phyloP scores from a whole-genome alignment of 1,284 basidiomycete species.

The Cryptococcus depauperatus region DNA sequence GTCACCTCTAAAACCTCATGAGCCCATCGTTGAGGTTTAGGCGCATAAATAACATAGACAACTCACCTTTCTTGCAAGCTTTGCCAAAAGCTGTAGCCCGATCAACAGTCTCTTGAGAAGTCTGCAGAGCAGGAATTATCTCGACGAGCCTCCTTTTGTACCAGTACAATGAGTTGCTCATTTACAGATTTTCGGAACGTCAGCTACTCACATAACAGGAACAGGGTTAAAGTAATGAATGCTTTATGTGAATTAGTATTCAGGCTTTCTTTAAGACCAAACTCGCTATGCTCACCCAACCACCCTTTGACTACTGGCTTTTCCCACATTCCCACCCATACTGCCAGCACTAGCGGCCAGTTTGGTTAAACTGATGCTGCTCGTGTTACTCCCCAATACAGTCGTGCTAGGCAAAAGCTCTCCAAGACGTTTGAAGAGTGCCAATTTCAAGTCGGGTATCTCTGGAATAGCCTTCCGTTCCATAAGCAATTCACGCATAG shows the following conservation, averaged over 20 bases:
- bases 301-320: conserved; percentile 60
- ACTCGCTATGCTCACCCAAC: conserved; percentile 12
- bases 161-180: background rate
- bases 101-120: conserved; percentile 63
- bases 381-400: conserved; percentile 88
- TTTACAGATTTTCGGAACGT: background rate
- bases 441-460: conserved; percentile 68
- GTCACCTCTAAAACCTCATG: conserved; percentile 59
- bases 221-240: conserved; percentile 96
- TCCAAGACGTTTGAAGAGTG: conserved; percentile 67
- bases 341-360: conserved; percentile 70
- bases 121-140: conserved; percentile 87
- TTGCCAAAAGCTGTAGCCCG: conserved; percentile 73
- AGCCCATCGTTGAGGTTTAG: background rate
- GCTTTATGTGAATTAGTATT: conserved; percentile 35
- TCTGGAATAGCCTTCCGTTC: conserved; percentile 75
- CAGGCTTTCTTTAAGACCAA: too few relatives aligned
- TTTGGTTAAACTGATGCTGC: conserved; percentile 88
- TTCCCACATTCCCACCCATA: conserved; percentile 49
- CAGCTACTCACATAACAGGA: conserved; percentile 60
- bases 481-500: background rate
- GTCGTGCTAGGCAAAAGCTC: conserved; percentile 60
- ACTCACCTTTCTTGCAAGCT: conserved; percentile 78
- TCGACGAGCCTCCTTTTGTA: conserved; percentile 91
- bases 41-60: background rate